Evolutionary conservation across 169 alveolate genomes (phyloP).

Genomic region (Eimeria praecox): DNA sequence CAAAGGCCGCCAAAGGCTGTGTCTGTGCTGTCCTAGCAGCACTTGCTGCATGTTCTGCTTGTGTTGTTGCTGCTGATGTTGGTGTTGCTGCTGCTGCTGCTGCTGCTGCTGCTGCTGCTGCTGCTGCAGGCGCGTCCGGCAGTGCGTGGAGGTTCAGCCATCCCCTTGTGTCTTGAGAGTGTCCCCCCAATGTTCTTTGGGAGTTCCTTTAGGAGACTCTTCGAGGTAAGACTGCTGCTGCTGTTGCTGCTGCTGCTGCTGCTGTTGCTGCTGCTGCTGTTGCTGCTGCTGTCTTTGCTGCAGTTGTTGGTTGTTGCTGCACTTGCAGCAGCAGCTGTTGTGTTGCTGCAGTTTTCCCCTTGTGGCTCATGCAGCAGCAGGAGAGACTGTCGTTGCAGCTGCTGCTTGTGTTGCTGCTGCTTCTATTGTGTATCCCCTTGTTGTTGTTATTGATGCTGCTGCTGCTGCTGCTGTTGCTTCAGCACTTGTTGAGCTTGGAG

Average conservation of each 20-base stretch:
- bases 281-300: slow-evolving; percentile 58
- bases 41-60: background rate
- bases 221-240: slow-evolving; percentile 10
- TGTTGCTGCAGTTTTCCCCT: background rate
- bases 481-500: slow-evolving; percentile 74
- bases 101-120: slow-evolving; percentile 56
- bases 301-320: background rate
- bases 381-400: background rate
- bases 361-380: background rate
- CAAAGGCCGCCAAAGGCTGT: too few relatives aligned
- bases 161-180: slow-evolving; percentile 52
- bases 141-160: slow-evolving; percentile 35
- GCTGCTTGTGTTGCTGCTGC: slow-evolving; percentile 32
- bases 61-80: background rate
- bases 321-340: background rate
- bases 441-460: slow-evolving; percentile 19
- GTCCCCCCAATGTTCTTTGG: slow-evolving; percentile 79
- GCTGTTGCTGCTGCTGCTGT: background rate
- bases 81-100: background rate
- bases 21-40: too few relatives aligned
- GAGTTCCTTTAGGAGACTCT: slow-evolving; percentile 35
- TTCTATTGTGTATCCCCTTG: background rate
- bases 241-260: background rate
- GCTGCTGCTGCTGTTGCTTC: slow-evolving; percentile 54
- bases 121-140: slow-evolving; percentile 34